Conservation (phyloP, 371 early-diverging fungal species). For the Homolaphlyctis polyrhiza region DNA sequence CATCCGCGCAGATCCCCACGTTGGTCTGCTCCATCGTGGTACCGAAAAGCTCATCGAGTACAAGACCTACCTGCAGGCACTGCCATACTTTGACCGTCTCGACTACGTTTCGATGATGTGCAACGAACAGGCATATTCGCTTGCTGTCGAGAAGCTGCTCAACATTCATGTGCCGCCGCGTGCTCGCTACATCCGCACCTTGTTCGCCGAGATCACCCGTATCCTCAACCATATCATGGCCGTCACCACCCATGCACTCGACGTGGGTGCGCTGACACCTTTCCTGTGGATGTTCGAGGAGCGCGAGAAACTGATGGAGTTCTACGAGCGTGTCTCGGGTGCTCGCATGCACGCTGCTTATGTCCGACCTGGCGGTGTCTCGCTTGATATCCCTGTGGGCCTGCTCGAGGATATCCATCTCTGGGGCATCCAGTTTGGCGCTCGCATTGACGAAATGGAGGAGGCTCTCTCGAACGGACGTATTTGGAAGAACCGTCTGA, state of each 20-base stretch:
- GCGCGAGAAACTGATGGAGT: constrained; percentile 97
- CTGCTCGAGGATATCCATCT: constrained; percentile 91
- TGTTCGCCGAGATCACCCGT: constrained; percentile 97
- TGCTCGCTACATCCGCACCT: constrained; percentile 93
- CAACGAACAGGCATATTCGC: constrained; percentile 80
- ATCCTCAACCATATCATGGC: constrained; percentile 98
- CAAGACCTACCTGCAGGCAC: constrained; percentile 94
- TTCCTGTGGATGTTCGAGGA: constrained; percentile 99
- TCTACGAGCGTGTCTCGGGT: constrained; percentile 96
- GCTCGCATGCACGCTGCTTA: constrained; percentile 98
- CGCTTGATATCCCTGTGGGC: constrained; percentile 88
- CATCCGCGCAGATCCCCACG: constrained; percentile 91
- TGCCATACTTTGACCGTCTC: constrained; percentile 97
- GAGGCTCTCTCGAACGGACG: constrained; percentile 89
- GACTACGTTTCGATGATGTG: constrained; percentile 97
- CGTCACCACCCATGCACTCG: constrained; percentile 92
- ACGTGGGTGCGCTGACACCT: constrained; percentile 96
- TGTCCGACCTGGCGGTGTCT: constrained; percentile 95
- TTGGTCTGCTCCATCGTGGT: constrained; percentile 95
- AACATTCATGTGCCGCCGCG: constrained; percentile 94
- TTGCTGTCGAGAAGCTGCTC: constrained; percentile 94
- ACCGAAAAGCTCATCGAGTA: constrained; percentile 98
- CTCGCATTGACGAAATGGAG: constrained; percentile 91
- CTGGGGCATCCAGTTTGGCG: constrained; percentile 85
- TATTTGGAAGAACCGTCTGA: constrained; percentile 90